phyloP scores from a whole-genome alignment of 805 yeast species.

The Ogataea haglerorum region DNA sequence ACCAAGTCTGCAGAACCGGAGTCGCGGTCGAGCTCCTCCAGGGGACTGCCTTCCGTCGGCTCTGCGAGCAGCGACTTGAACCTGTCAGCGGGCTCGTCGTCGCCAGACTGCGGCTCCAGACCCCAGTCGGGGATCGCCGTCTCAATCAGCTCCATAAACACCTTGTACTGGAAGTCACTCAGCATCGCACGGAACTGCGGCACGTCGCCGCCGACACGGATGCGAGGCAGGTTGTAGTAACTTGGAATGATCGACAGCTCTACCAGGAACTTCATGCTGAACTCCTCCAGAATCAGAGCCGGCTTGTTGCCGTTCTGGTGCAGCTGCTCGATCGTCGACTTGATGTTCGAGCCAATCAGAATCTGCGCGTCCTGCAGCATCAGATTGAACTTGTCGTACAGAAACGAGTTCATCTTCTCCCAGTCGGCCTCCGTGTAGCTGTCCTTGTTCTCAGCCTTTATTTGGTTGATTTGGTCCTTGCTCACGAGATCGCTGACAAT shows the following conservation, averaged over 20 bases:
- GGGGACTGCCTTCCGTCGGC: conserved; percentile 10
- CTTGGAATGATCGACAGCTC: conserved; percentile 85
- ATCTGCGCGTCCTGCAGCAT: conserved; percentile 82
- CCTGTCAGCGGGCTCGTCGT: conserved; percentile 9
- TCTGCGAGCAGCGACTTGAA: conserved; percentile 26
- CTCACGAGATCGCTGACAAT: conserved; percentile 78
- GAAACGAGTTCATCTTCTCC: conserved; percentile 65
- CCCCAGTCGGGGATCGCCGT: conserved; percentile 58
- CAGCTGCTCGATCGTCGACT: conserved; percentile 71
- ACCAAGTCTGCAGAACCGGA: conserved; percentile 7
- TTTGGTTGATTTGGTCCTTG: conserved; percentile 59
- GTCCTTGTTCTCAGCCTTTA: conserved; percentile 57
- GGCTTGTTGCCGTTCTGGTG: conserved; percentile 46
- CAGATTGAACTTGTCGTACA: conserved; percentile 86
- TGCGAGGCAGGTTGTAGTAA: conserved; percentile 67
- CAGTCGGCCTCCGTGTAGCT: conserved; percentile 66
- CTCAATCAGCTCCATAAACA: conserved; percentile 74
- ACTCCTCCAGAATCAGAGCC: conserved; percentile 68
- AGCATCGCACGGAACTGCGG: conserved; percentile 69
- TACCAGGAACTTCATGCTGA: conserved; percentile 67
- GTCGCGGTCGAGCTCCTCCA: conserved; percentile 18
- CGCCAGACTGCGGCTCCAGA: conserved; percentile 11
- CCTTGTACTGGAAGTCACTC: conserved; percentile 87
- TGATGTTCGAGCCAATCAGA: conserved; percentile 77
- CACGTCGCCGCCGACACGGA: conserved; percentile 72